Percentiles rank a stretch among this genome's conserved stretches.
These are phyloP conservation scores for Malassezia sp. DNA, from an alignment of 1,284 basidiomycete genomes.

Conservation along the genomic window DNA sequence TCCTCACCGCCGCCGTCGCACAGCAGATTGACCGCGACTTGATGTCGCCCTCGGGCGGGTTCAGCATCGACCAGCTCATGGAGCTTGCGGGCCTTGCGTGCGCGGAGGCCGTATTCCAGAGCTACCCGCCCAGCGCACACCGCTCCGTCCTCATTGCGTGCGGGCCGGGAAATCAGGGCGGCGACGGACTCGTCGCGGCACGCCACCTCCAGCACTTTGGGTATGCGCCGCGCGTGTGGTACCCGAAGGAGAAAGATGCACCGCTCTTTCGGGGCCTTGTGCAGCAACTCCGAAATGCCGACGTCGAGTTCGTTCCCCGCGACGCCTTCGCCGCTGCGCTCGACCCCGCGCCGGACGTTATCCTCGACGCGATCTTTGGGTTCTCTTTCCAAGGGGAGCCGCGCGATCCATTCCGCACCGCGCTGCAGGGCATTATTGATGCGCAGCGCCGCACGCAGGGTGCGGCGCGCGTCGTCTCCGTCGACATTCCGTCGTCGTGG, in stretches of 20 bases:
- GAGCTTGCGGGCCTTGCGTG: conserved; percentile 94
- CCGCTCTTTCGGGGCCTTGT: conserved; percentile 56
- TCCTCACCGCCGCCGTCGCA: conserved; percentile 29
- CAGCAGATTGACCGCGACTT: conserved; percentile 34
- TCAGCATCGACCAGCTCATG: conserved; percentile 62
- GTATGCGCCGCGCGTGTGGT: conserved; percentile 37
- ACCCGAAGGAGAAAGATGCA: conserved; percentile 36
- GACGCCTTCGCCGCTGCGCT: conserved; percentile 54
- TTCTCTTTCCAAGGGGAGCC: conserved; percentile 74
- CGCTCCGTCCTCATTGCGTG: conserved; percentile 70
- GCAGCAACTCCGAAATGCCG: conserved; percentile 75
- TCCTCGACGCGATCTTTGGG: conserved; percentile 91
- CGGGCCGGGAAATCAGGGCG: conserved; percentile 75
- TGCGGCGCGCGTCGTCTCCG: conserved; percentile 46
- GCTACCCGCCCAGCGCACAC: conserved; percentile 57
- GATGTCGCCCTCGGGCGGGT: conserved; percentile 32
- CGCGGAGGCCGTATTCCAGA: conserved; percentile 70
- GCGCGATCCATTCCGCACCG: conserved; percentile 72
- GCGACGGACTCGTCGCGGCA: conserved; percentile 92
- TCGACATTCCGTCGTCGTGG: conserved; percentile 96
- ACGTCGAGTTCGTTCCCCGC: conserved; percentile 53
- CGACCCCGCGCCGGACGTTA: conserved; percentile 58
- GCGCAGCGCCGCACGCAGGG: not conserved
- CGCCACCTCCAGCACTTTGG: conserved; percentile 58
- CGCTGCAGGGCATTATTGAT: conserved; percentile 57